These are phyloP conservation scores for Tubosaeta sp. DNA, from an alignment of 768 basidiomycete species.

Conservation along the genomic window DNA sequence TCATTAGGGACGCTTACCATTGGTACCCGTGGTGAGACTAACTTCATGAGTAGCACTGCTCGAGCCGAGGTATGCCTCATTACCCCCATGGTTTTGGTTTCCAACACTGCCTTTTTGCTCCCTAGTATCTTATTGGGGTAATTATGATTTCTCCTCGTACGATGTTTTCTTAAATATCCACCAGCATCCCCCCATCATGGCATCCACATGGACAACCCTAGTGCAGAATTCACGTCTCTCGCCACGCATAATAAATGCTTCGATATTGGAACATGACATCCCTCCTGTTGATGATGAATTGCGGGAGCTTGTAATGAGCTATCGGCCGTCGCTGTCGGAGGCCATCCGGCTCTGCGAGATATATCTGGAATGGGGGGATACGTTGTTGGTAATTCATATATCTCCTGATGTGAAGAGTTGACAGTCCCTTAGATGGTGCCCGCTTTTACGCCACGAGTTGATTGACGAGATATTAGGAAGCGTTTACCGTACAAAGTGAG, in stretches of 20 bases:
- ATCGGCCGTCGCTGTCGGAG: slow-evolving; percentile 55
- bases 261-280: slow-evolving; percentile 31
- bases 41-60: slow-evolving; percentile 61
- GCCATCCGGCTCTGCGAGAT: slow-evolving; percentile 59
- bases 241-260: slow-evolving; percentile 35
- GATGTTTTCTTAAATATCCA: background rate
- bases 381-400: slow-evolving; percentile 40
- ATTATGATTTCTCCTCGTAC: background rate
- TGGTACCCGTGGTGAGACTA: slow-evolving; percentile 49
- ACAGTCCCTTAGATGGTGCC: slow-evolving; percentile 41
- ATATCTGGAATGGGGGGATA: slow-evolving; percentile 60
- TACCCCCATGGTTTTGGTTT: background rate
- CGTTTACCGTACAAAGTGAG: slow-evolving; percentile 54
- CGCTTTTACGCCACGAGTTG: slow-evolving; percentile 51
- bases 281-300: slow-evolving; percentile 33
- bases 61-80: slow-evolving; percentile 54
- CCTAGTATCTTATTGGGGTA: slow-evolving; percentile 58
- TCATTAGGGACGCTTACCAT: slow-evolving; percentile 54
- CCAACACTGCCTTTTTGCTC: background rate
- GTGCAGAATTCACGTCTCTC: slow-evolving; percentile 37
- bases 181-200: slow-evolving; percentile 25
- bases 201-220: slow-evolving; percentile 12
- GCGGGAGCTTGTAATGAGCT: slow-evolving; percentile 39
- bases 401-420: background rate
- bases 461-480: slow-evolving; percentile 50